Evolutionary conservation across 805 yeast genomes (phyloP), one percentile per base, ranked within the genome.

Genomic region (Monosporozyma aerobia): DNA sequence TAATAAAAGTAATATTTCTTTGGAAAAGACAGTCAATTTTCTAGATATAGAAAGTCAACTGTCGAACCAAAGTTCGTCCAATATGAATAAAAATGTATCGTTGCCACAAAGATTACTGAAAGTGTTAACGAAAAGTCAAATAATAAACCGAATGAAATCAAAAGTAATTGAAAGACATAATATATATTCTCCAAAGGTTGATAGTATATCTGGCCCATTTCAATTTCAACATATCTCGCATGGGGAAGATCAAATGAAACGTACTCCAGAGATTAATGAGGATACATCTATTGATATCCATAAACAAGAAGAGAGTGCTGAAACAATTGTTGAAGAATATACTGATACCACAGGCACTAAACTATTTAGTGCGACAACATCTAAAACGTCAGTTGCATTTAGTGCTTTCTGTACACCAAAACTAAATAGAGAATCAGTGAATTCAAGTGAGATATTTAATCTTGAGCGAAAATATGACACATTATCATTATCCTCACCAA

Each of bases 221-320:
- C 69, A 60, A 4, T 72, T 72, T 53, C 70, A 66, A 40, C 76
- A 72, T 53, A 68, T 72, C 32, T 65, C 71, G 3, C 76, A 72
- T 52, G 68, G 73, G 5, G 67, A 69, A 27, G 47, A 56, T 5
- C 57, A 56, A 33, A 33, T 35, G 27, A 40, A 40, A 40, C 19
- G 13, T 23, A 9, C 27, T 16, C 19, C 27, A 40, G 44, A 40
- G 11, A 5, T 1, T 19, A 8, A 19, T 3, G 19, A 23, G 16
- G 27, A 22, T 19, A 22, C 44, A 7, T 19, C 44, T 23, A 22
- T 30, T 11, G 30, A 9, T 11, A 16, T 19, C 5, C 30, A 23
- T 5, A n/a, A 10, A 5, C n/a, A 5, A 22, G 45, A 5, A 25
- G 45, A 39, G 10, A 19, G 19, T 4, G 9, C 10, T 4, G 22